A percentile compares a stretch with the other conserved stretches of the same genome.
Conservation (phyloP, 768 basidiomycete genomes). For the Strobilomyces echinocephalus region DNA sequence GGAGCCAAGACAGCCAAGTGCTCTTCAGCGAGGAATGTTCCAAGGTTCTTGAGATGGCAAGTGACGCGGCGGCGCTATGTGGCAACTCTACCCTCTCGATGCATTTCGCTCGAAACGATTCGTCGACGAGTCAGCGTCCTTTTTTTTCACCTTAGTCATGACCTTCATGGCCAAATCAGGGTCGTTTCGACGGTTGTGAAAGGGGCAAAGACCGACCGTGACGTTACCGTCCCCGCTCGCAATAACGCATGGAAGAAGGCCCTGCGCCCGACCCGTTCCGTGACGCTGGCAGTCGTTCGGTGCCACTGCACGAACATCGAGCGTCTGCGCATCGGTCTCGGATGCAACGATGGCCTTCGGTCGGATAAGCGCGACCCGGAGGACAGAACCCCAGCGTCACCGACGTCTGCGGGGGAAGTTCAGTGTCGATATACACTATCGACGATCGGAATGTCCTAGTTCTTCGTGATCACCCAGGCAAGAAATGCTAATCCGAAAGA, state of each 20-base stretch:
- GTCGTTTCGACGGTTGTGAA: background rate
- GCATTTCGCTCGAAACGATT: constrained; percentile 42
- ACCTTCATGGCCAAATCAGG: constrained; percentile 23
- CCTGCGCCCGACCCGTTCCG: constrained; percentile 19
- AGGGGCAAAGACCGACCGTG: constrained; percentile 17
- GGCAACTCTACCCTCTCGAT: constrained; percentile 41
- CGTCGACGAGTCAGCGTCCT: constrained; percentile 39
- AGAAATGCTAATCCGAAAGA: constrained; percentile 8
- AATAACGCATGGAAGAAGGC: constrained; percentile 32
- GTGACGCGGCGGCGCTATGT: background rate
- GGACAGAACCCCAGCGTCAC: constrained; percentile 1
- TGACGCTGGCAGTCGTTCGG: constrained; percentile 31
- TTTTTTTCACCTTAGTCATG: constrained; percentile 42
- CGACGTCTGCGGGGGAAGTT: background rate
- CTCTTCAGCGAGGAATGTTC: constrained; percentile 51
- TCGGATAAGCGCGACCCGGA: constrained; percentile 37
- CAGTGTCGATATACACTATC: constrained; percentile 27
- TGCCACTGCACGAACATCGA: constrained; percentile 17
- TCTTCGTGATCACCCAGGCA: constrained; percentile 31
- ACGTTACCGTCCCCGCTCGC: constrained; percentile 38
- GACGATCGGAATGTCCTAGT: constrained; percentile 36
- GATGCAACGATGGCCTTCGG: constrained; percentile 17
- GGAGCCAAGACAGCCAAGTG: constrained; percentile 33
- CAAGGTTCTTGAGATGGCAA: constrained; percentile 2
- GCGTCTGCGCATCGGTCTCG: constrained; percentile 2